Evolutionary conservation across 345 rosid species (phyloP), one percentile per base, ranked within the genome.

Genomic region (Murraya koenigii): DNA sequence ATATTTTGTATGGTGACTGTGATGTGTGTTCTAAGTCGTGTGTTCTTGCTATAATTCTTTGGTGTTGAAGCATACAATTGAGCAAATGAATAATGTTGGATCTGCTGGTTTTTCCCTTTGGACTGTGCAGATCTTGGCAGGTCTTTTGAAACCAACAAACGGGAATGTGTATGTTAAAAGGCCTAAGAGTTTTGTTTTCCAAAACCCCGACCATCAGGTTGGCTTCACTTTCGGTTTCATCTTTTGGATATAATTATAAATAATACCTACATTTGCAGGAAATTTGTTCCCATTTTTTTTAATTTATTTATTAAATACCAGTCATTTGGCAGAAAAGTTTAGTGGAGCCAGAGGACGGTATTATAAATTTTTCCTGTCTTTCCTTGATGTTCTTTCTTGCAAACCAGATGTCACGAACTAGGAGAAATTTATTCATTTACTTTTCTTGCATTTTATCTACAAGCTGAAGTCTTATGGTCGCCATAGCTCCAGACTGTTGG

Each of bases 141-240:
- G 97, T 88, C 89, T 93, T 66, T 72, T 89, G 83, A 87, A 84
- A 66, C 99, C 99, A 47, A 87, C 92, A 2, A 81, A 79, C 8
- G 99, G 99, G 65, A 72, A 59, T 39, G 77, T 87, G 61, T 80
- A 74, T 75, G 93, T 92, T 71, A 89, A 80, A 80, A 86, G 83
- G 80, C 98, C 99, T 0, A 88, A 83, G 88, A 92, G 93, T 80
- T 93, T 89, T 82, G 98, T 93, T 19, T 90, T 93, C 88, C 97
- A 90, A 82, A 92, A 95, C 84, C 98, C 96, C 0, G 98, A 95
- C 79, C 96, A 95, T 83, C 99, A 95, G 98, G 98, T 93, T 81
- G 56, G 28, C 65, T 79, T 77, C 60, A 39, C 23, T 6, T 47
- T 60, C 36, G 41, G 41, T 38, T 61, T 56, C 52, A 17, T 35